Evolutionary conservation across 352 stramenopile genomes (phyloP), one percentile per base, ranked within the genome.

Genomic region (Pythium periplocum): DNA sequence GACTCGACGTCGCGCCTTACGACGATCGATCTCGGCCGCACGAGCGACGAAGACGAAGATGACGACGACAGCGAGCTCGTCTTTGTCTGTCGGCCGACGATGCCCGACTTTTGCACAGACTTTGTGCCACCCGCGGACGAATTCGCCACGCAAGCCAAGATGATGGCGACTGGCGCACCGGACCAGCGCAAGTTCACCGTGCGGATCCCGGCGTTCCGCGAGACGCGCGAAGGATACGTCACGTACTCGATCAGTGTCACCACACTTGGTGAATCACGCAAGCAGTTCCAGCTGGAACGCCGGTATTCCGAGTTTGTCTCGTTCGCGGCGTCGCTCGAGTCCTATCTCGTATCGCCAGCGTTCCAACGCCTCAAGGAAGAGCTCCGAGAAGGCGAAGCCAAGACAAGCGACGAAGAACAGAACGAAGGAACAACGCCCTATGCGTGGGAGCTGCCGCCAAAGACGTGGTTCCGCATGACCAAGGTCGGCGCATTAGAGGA

Each of bases 271-370:
- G 63, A 78, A 34, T 63, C 66, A 30, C 55, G 55, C 12, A 68
- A 73, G 45, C 75, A 68, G 9, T 89, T 86, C 46, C 59, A 71
- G 39, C 43, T 88, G 30, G 75, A 90, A 51, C 77, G 81, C 26
- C 79, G 79, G 39, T 93, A 83, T 53, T 90, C 82, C 10, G 82
- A 93, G 64, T 93, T 93, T 56, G 76, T 87, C 6, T 62, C 67
- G 10, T 79, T 85, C 8, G 77, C 82, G 6, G 49, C 55, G 2
- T 58, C 67, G 26, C 49, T 92, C 32, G 73, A 80, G 35, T 59
- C 62, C 37, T 73, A 78, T 36, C 51, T 83, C 7, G 47, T 51
- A n/a, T 61, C 56, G 3, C 26, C 39, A 3, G 34, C 53, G 37
- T 64, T 61, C 50, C 37, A 52, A 38, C 37, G 53, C 26, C 38